Evolutionary conservation across 1,139 yeast species (phyloP).

Genomic region (Lodderomyces margitis): DNA sequence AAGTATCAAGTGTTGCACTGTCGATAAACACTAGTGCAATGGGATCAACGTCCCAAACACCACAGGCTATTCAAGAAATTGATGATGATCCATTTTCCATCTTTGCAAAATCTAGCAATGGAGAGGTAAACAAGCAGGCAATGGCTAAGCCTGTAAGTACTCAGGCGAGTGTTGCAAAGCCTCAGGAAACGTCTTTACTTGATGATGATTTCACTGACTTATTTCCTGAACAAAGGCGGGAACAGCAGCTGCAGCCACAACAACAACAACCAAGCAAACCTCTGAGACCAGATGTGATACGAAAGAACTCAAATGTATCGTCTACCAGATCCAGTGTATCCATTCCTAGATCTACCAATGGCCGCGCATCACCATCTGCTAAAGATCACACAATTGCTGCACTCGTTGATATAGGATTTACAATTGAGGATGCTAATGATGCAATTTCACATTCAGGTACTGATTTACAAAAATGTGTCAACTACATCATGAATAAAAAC

Average conservation of each 20-base stretch:
- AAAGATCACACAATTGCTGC: conserved; percentile 63
- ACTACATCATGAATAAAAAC: conserved; percentile 52
- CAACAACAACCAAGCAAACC: conserved; percentile 1
- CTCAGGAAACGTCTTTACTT: conserved; percentile 28
- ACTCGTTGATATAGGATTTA: conserved; percentile 77
- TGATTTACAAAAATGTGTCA: conserved; percentile 66
- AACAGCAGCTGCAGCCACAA: background rate
- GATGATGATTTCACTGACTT: conserved; percentile 44
- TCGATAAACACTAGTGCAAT: background rate
- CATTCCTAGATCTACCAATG: background rate
- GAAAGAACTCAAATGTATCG: conserved; percentile 1
- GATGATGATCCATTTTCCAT: conserved; percentile 21
- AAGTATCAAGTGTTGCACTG: conserved; percentile 7
- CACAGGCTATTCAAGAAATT: background rate
- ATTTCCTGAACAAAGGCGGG: conserved; percentile 21
- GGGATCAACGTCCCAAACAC: background rate
- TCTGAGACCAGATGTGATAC: conserved; percentile 1
- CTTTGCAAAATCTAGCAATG: conserved; percentile 11
- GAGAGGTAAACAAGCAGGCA: background rate
- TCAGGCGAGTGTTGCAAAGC: conserved; percentile 1
- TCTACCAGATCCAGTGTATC: conserved; percentile 6
- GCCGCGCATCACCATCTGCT: background rate
- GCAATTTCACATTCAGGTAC: conserved; percentile 61
- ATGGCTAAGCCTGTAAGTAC: background rate
- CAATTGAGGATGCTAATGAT: conserved; percentile 55